Base-by-base conservation (phyloP, 306 rosid genomes). In the Datisca glomerata region DNA sequence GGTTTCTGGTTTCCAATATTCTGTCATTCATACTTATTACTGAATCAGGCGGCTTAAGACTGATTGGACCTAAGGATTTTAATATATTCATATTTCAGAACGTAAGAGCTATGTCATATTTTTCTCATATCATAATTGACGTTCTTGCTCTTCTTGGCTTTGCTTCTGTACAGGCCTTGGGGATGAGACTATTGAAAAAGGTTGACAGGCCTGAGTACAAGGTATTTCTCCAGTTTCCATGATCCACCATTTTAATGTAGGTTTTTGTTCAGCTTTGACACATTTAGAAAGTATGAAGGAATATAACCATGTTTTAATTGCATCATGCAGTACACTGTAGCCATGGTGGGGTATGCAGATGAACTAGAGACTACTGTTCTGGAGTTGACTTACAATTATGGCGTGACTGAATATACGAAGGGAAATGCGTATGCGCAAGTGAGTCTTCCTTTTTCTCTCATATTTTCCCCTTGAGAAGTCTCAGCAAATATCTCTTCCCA, bases 351-450 rank as follows among this genome's bases (percentile, higher is more conserved):
- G 21, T 84, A 84, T 57, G 92, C 72, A 10, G 96, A 80, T 52
- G 98, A 91, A 63, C 60, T 72, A 18, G 69, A 80, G 81, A 84
- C 95, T 21, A 73, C 65, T 21, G 93, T 80, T 45, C 74, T 89
- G 61, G 98, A 89, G 78, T 69, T 89, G 78, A 80, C 98, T 21
- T 91, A 84, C 55, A 91, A 91, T 66, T 80, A 89, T 66, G 96
- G 81, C 50, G 95, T 78, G 65, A 80, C 85, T 10, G 92, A 84
- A 49, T 84, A 84, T 47, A 65, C 96, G 31, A 84, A 89, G 67
- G 98, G 95, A 59, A 80, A 70, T 66, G 98, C 93, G 43, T 89
- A 89, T 75, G 91, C 93, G 2, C 98, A 89, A 81, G 98, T 89
- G 46, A 49, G 25, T 51, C 43, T 8, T 34, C 2, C 1, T 15